Evolutionary conservation across 257 asterid genomes (phyloP).

Genomic region (Fraxinus anomala): DNA sequence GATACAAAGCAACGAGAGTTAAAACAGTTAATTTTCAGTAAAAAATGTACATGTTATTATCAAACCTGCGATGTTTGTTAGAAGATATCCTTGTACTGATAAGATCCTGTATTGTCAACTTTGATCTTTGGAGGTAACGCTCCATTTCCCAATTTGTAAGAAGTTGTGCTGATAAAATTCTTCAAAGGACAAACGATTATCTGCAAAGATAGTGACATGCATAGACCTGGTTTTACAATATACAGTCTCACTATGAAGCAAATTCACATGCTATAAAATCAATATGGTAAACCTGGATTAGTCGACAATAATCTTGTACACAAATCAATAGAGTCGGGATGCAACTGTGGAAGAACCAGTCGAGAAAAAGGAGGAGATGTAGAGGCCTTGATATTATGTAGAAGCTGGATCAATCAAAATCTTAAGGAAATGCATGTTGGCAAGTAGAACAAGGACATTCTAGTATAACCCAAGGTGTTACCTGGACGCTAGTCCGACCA

Average conservation of each 20-base stretch:
- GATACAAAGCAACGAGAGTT: not conserved
- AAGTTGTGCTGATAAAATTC: constrained; percentile 49
- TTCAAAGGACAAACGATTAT: constrained; percentile 47
- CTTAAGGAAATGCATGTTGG: constrained; percentile 3
- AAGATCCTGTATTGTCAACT: not conserved
- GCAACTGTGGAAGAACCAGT: constrained; percentile 37
- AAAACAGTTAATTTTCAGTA: not conserved
- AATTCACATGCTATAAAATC: too few species aligned
- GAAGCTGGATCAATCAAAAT: constrained; percentile 38
- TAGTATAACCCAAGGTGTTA: constrained; percentile 19
- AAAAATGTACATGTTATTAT: not conserved
- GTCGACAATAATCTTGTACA: constrained; percentile 50
- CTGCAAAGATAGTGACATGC: constrained; percentile 35
- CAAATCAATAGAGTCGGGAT: constrained; percentile 44
- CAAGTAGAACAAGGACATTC: not conserved
- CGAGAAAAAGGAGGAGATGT: constrained; percentile 42
- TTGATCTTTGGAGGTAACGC: not conserved
- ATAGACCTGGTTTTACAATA: constrained; percentile 8
- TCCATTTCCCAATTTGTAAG: constrained; percentile 21
- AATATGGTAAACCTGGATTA: constrained; percentile 42
- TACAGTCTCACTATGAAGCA: not conserved
- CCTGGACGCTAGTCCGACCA: constrained; percentile 57
- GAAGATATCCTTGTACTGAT: not conserved
- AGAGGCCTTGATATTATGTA: constrained; percentile 48
- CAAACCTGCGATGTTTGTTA: not conserved